Evolutionary conservation across 2,329 filamentous ascomycete genomes (phyloP).

Genomic region (Rutstroemia sp.): DNA sequence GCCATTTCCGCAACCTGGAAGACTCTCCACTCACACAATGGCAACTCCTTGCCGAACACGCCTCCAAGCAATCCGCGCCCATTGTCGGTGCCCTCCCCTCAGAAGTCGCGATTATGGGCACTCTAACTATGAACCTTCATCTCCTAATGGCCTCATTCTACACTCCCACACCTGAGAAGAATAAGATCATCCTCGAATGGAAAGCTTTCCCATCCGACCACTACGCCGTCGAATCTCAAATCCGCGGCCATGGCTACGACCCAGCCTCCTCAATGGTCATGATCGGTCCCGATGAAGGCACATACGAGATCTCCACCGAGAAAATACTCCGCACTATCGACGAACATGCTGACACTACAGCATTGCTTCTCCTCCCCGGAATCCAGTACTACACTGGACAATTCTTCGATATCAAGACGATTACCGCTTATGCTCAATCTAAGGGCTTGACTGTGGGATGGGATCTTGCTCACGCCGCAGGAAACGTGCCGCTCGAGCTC

Average conservation of each 20-base stretch:
- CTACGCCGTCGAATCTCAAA: constrained; percentile 28
- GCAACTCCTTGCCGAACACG: constrained; percentile 71
- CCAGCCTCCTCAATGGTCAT: constrained; percentile 64
- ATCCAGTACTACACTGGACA: constrained; percentile 93
- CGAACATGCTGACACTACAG: constrained; percentile 62
- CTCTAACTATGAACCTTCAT: constrained; percentile 66
- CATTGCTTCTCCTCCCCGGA: constrained; percentile 73
- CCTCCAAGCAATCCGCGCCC: constrained; percentile 60
- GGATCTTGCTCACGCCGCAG: constrained; percentile 82
- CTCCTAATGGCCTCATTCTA: constrained; percentile 66
- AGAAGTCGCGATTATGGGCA: constrained; percentile 86
- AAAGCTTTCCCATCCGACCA: constrained; percentile 87
- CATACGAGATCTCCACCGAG: constrained; percentile 59
- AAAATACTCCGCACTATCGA: constrained; percentile 69
- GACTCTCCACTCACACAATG: constrained; percentile 64
- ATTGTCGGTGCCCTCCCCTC: constrained; percentile 65
- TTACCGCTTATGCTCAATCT: constrained; percentile 68
- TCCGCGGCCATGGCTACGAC: constrained; percentile 29
- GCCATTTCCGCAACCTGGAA: constrained; percentile 66
- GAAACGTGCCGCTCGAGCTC: constrained; percentile 71
- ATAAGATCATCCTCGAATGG: constrained; percentile 66
- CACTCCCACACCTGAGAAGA: constrained; percentile 48
- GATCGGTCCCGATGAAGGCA: constrained; percentile 54
- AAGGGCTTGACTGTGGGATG: constrained; percentile 71
- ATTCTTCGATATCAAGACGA: constrained; percentile 72